Percentiles rank a stretch among this genome's conserved stretches.
These are phyloP conservation scores for Sclerotinia sclerotiorum DNA, from an alignment of 2,329 filamentous ascomycete species.

Conservation along the genomic window DNA sequence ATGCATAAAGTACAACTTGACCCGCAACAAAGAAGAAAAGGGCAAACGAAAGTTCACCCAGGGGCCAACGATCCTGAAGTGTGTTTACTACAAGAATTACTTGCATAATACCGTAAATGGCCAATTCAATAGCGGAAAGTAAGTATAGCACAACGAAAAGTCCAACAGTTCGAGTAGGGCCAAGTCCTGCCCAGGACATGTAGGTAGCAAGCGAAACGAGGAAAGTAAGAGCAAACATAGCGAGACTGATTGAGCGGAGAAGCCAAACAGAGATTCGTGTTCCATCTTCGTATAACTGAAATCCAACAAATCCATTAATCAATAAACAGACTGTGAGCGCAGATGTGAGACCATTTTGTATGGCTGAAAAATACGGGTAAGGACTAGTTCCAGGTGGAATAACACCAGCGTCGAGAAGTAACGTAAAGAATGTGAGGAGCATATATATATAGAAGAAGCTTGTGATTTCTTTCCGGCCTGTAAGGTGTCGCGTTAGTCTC, in stretches of 20 bases:
- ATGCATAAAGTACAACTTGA: conserved; percentile 89
- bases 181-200: conserved; percentile 83
- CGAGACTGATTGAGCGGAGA: conserved; percentile 72
- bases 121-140: conserved; percentile 81
- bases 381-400: conserved; percentile 76
- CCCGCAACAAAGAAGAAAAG: conserved; percentile 88
- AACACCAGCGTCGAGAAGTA: conserved; percentile 90
- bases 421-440: conserved; percentile 81
- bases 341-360: conserved; percentile 81
- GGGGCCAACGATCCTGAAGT: conserved; percentile 90
- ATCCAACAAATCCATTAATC: conserved; percentile 97
- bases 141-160: conserved; percentile 92
- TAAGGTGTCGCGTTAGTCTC: conserved; percentile 28
- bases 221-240: conserved; percentile 83
- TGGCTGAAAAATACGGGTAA: conserved; percentile 88
- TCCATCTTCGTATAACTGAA: conserved; percentile 97
- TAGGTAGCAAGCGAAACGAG: conserved; percentile 89
- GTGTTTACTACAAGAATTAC: conserved; percentile 85
- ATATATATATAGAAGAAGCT: conserved; percentile 98
- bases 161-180: conserved; percentile 81
- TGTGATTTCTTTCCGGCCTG: conserved; percentile 67
- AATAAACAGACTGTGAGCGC: conserved; percentile 85
- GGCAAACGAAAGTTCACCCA: conserved; percentile 88
- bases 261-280: conserved; percentile 94
- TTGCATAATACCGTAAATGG: conserved; percentile 85